These are phyloP conservation scores for Diaporthe vexans DNA, from an alignment of 2,329 filamentous ascomycete species.

Conservation along the genomic window DNA sequence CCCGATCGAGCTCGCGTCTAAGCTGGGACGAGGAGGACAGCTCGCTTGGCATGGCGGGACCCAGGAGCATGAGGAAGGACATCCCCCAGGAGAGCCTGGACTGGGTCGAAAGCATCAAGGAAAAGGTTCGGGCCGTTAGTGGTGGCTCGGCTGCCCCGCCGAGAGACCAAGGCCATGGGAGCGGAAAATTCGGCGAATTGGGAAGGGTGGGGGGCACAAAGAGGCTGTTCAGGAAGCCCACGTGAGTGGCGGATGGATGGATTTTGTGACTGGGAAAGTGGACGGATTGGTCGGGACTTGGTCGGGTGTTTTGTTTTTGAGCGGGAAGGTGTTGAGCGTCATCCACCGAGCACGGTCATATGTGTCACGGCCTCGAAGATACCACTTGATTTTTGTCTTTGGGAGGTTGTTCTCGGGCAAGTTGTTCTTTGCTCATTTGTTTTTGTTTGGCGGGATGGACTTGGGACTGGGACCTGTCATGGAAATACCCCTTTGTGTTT, in stretches of 20 bases:
- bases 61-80: constrained; percentile 73
- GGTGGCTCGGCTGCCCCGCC: constrained; percentile 53
- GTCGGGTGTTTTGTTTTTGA: constrained; percentile 13
- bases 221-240: constrained; percentile 72
- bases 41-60: constrained; percentile 78
- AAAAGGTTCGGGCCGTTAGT: constrained; percentile 80
- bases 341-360: constrained; percentile 16
- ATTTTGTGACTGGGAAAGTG: constrained; percentile 36
- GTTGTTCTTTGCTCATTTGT: neutral
- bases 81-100: constrained; percentile 81
- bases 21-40: constrained; percentile 73
- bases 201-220: constrained; percentile 81
- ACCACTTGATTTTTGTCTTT: constrained; percentile 39
- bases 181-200: constrained; percentile 74
- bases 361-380: constrained; percentile 38
- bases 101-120: constrained; percentile 88
- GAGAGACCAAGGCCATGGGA: constrained; percentile 49
- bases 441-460: constrained; percentile 22
- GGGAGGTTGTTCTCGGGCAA: constrained; percentile 10
- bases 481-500: constrained; percentile 37
- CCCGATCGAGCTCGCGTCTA: constrained; percentile 66
- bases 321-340: constrained; percentile 30
- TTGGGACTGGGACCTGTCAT: constrained; percentile 34
- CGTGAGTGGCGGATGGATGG: constrained; percentile 24
- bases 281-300: neutral